These are phyloP conservation scores for Euphrasia arctica DNA, from an alignment of 305 asterid species.

Conservation along the genomic window DNA sequence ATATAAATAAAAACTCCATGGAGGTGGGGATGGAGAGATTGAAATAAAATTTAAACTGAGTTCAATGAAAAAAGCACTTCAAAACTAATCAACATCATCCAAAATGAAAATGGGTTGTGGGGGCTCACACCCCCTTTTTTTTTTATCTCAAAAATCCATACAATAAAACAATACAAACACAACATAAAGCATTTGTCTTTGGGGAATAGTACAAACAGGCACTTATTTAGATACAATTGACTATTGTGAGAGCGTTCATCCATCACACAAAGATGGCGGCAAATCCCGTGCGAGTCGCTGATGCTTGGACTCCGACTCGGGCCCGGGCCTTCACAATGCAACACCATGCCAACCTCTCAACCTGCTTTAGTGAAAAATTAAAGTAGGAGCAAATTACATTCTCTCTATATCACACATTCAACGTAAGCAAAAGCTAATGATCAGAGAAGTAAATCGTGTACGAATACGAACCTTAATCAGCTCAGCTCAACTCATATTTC, in stretches of 20 bases:
- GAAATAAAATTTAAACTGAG: neutral
- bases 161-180: conserved; percentile 24
- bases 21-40: neutral
- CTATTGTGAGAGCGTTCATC: conserved; percentile 17
- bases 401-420: conserved; percentile 9
- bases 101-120: conserved; percentile 5
- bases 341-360: neutral
- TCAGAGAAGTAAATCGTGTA: neutral
- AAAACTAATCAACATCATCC: conserved; percentile 8
- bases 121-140: conserved; percentile 13
- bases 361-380: conserved; percentile 19
- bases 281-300: conserved; percentile 20
- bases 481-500: conserved; percentile 57
- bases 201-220: conserved; percentile 38
- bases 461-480: conserved; percentile 13
- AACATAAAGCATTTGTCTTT: conserved; percentile 38
- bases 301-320: neutral
- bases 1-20: no score
- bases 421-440: neutral
- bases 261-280: conserved; percentile 27
- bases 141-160: conserved; percentile 23
- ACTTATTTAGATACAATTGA: conserved; percentile 34
- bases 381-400: neutral
- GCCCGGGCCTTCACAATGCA: conserved; percentile 3
- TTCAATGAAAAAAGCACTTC: conserved; percentile 4